These are phyloP conservation scores for Mortierella sp. DNA, from an alignment of 371 early-diverging fungal species.

Conservation along the genomic window DNA sequence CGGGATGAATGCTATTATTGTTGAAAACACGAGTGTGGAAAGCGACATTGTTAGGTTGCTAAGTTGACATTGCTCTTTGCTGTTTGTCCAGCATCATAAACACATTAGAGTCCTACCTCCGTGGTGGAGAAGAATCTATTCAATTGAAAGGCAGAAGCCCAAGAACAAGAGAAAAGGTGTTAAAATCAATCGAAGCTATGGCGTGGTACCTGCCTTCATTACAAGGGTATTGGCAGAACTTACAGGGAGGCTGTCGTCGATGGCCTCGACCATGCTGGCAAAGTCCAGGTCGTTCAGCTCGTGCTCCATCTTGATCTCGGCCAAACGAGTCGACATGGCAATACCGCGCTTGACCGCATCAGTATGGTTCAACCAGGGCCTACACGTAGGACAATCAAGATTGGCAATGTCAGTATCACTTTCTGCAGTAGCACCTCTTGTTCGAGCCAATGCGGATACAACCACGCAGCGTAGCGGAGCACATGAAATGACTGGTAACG, in stretches of 20 bases:
- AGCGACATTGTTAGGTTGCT: background rate
- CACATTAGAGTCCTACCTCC: constrained; percentile 24
- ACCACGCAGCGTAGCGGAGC: background rate
- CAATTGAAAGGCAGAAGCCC: background rate
- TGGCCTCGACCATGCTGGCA: constrained; percentile 47
- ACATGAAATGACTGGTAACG: background rate
- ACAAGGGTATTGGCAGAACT: background rate
- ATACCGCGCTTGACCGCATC: constrained; percentile 57
- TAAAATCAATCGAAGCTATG: background rate
- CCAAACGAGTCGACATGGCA: constrained; percentile 55
- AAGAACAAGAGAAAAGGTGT: background rate
- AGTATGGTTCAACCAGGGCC: constrained; percentile 55
- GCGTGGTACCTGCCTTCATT: background rate
- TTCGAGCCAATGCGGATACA: background rate
- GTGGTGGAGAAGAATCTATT: constrained; percentile 42
- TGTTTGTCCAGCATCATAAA: background rate
- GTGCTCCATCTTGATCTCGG: constrained; percentile 53
- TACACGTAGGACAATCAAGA: background rate
- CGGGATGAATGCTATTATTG: constrained; percentile 79
- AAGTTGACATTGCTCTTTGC: background rate
- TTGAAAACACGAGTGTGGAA: background rate
- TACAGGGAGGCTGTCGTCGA: constrained; percentile 50
- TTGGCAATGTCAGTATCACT: background rate
- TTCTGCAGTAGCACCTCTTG: too few species aligned
- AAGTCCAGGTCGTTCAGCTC: constrained; percentile 56